Evolutionary conservation across 148 eudicot species (phyloP).

Genomic region (Camellia japonica): DNA sequence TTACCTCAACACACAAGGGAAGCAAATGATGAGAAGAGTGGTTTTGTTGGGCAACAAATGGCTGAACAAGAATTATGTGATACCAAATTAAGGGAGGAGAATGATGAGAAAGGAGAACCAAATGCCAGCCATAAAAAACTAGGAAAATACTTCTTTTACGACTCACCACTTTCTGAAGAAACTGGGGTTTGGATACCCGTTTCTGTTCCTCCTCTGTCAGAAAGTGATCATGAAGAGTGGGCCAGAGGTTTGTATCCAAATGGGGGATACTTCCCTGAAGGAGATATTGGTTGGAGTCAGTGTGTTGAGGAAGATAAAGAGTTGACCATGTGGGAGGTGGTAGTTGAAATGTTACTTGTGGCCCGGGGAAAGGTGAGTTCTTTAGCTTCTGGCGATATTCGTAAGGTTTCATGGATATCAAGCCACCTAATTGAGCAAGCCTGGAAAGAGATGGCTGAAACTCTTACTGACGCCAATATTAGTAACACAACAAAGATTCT

Average conservation of each 20-base stretch:
- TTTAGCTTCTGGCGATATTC: constrained; percentile 43
- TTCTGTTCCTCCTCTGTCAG: constrained; percentile 66
- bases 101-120: constrained; percentile 14
- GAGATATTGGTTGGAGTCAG: constrained; percentile 36
- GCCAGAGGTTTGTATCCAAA: constrained; percentile 43
- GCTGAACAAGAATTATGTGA: constrained; percentile 3
- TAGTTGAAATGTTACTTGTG: constrained; percentile 50
- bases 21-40: background rate
- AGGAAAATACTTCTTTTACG: constrained; percentile 59
- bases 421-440: constrained; percentile 52
- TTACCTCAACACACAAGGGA: background rate
- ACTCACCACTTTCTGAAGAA: constrained; percentile 54
- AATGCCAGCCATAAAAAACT: constrained; percentile 16
- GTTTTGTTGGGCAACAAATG: background rate
- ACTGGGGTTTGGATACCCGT: constrained; percentile 75
- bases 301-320: constrained; percentile 44
- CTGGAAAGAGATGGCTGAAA: constrained; percentile 67
- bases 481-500: constrained; percentile 43
- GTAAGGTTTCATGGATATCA: constrained; percentile 32
- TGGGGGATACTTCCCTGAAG: constrained; percentile 49
- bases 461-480: constrained; percentile 53
- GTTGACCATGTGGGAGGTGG: constrained; percentile 76
- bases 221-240: constrained; percentile 57
- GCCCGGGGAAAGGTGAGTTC: constrained; percentile 54
- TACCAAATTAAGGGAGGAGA: constrained; percentile 14